Conservation (phyloP, 1,284 basidiomycete genomes). For the Leccinum holopus region DNA sequence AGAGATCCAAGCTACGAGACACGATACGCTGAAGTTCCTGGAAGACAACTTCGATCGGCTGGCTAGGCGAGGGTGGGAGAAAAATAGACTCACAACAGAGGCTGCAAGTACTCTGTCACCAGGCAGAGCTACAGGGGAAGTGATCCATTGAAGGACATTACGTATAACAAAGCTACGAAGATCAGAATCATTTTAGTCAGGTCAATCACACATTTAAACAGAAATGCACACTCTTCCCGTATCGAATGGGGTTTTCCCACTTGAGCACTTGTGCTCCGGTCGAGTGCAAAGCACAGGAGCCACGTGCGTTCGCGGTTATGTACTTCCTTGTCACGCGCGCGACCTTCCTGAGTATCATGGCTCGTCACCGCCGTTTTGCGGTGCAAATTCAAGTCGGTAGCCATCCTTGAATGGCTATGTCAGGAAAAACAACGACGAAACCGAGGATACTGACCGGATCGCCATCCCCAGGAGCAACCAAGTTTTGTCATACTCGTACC, state of each 20-base stretch:
- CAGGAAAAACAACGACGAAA: constrained; percentile 1
- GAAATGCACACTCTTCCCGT: constrained; percentile 73
- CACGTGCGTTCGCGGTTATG: constrained; percentile 94
- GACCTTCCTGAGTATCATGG: constrained; percentile 73
- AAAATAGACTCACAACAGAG: constrained; percentile 58
- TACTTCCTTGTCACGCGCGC: constrained; percentile 75
- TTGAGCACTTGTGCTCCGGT: constrained; percentile 89
- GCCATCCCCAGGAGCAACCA: constrained; percentile 90
- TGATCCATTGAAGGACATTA: constrained; percentile 73
- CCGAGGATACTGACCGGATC: constrained; percentile 53
- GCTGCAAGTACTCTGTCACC: constrained; percentile 65
- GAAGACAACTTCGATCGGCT: constrained; percentile 7
- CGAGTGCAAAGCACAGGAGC: constrained; percentile 88
- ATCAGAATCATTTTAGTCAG: constrained; percentile 3
- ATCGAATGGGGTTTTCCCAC: constrained; percentile 90
- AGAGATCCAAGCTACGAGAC: constrained; percentile 84
- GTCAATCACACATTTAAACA: constrained; percentile 1
- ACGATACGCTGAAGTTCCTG: constrained; percentile 86
- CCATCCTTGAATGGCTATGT: constrained; percentile 63
- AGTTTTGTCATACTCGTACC: constrained; percentile 96
- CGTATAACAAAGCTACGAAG: constrained; percentile 78
- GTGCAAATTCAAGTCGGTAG: constrained; percentile 93
- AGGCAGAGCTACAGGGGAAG: constrained; percentile 57
- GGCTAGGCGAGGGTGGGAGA: constrained; percentile 1
- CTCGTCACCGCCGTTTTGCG: constrained; percentile 75